Evolutionary conservation across 148 eudicot genomes (phyloP).

Genomic region (Cornus kousa): DNA sequence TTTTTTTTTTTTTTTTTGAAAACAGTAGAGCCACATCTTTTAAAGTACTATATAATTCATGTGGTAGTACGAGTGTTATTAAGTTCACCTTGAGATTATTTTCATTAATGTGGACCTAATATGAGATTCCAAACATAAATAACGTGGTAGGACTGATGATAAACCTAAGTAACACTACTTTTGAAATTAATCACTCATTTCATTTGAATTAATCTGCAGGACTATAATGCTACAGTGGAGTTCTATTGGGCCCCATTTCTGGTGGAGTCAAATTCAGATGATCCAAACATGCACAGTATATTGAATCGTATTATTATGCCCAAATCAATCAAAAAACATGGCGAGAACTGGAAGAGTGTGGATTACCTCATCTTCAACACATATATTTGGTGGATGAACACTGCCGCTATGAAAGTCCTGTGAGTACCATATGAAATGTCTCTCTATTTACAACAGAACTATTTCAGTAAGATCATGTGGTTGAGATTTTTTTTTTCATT

Average conservation of each 20-base stretch:
- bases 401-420: slow-evolving; percentile 77
- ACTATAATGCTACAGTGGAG: slow-evolving; percentile 90
- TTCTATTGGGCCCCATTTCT: slow-evolving; percentile 99
- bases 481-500: not conserved
- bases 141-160: too few relatives aligned
- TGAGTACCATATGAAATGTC: slow-evolving; percentile 31
- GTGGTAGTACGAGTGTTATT: too few relatives aligned
- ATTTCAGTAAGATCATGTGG: not conserved
- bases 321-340: slow-evolving; percentile 72
- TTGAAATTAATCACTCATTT: not conserved
- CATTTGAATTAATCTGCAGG: slow-evolving; percentile 40
- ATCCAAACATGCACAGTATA: slow-evolving; percentile 82
- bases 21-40: too few relatives aligned
- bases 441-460: not conserved
- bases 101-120: too few relatives aligned
- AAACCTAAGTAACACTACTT: too few relatives aligned
- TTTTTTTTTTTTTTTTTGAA: too few relatives aligned
- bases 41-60: too few relatives aligned
- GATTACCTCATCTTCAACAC: slow-evolving; percentile 88
- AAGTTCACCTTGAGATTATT: too few relatives aligned
- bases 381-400: slow-evolving; percentile 99
- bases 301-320: slow-evolving; percentile 87
- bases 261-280: slow-evolving; percentile 95
- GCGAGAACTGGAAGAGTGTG: slow-evolving; percentile 69
- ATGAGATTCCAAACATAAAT: too few relatives aligned